Evolutionary conservation across 1,284 basidiomycete species (phyloP).

Genomic region (Garcileccinum viscosum): DNA sequence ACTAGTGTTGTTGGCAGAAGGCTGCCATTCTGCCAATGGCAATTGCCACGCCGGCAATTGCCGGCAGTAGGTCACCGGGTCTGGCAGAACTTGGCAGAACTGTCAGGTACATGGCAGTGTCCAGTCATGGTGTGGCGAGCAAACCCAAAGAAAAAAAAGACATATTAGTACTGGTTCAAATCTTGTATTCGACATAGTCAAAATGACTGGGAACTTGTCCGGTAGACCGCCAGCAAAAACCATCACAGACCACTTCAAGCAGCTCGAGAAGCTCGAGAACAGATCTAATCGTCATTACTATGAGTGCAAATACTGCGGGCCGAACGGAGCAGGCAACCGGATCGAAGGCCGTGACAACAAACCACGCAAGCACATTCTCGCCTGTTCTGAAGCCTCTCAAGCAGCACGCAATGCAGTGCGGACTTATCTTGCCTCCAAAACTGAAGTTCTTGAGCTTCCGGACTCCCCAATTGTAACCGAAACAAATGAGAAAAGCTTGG

Average conservation of each 20-base stretch:
- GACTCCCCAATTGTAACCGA: neutral
- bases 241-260: neutral
- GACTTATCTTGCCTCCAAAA: neutral
- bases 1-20: neutral
- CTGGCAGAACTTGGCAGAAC: too few relatives aligned
- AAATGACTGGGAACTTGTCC: neutral
- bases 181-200: neutral
- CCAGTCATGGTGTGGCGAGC: too few relatives aligned
- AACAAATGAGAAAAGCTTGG: neutral
- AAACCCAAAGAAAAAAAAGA: neutral
- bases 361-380: neutral
- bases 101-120: too few relatives aligned
- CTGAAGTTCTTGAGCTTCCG: neutral
- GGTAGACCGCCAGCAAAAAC: neutral
- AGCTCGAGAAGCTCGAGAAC: neutral
- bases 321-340: neutral
- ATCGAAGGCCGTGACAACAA: too few relatives aligned
- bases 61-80: neutral
- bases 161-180: neutral
- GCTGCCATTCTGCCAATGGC: neutral
- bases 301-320: neutral
- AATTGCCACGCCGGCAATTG: neutral
- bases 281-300: neutral
- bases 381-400: neutral
- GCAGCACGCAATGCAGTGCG: neutral